phyloP scores from a whole-genome alignment of 1,139 yeast genomes.

The Yarrowia galli region DNA sequence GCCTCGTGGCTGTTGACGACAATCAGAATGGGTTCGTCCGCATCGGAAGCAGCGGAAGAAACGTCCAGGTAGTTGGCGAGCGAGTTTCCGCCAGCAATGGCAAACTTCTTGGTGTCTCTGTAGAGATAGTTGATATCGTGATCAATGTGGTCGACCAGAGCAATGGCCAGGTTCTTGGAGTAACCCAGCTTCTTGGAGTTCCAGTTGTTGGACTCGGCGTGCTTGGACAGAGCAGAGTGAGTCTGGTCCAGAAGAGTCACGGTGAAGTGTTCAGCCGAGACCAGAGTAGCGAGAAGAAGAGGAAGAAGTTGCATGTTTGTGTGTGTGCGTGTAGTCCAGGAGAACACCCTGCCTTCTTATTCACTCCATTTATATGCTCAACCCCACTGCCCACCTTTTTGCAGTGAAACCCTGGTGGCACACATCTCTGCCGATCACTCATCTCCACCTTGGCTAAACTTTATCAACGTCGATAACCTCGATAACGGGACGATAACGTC shows the following conservation, averaged over 20 bases:
- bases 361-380: background rate
- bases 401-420: background rate
- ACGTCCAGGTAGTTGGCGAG: constrained; percentile 25
- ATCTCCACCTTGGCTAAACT: constrained; percentile 12
- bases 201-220: constrained; percentile 13
- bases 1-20: background rate
- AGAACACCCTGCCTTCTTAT: too few relatives aligned
- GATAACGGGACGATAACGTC: background rate
- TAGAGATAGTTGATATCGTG: constrained; percentile 9
- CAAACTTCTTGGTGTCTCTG: constrained; percentile 1
- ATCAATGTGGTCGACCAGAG: constrained; percentile 5
- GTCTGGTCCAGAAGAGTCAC: constrained; percentile 10
- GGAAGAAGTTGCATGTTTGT: constrained; percentile 12
- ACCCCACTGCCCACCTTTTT: constrained; percentile 3
- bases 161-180: constrained; percentile 4
- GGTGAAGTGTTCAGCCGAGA: background rate
- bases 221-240: constrained; percentile 6
- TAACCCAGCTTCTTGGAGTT: background rate
- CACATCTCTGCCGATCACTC: constrained; percentile 1
- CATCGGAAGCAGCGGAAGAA: background rate
- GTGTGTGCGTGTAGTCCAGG: too few relatives aligned
- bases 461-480: constrained; percentile 7
- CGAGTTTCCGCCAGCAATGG: constrained; percentile 16
- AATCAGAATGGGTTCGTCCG: background rate
- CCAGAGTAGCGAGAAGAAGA: constrained; percentile 1